A percentile compares a stretch with the other conserved stretches of the same genome.
These are phyloP conservation scores for Tephrocybe sp. DNA, from an alignment of 768 basidiomycete species.

Conservation along the genomic window DNA sequence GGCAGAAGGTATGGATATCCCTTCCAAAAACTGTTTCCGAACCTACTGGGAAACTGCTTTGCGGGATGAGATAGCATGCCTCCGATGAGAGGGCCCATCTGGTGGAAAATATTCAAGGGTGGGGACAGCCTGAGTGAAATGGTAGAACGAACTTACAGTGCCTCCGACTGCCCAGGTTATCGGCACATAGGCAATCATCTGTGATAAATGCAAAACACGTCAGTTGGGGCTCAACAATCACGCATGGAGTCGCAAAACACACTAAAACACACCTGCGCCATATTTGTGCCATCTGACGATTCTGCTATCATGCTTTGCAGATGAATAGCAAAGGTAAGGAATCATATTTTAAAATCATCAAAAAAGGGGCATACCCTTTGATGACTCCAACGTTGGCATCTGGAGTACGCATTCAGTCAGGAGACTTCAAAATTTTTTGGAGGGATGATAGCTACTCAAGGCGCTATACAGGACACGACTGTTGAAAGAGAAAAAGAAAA, in stretches of 20 bases:
- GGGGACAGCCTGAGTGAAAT: neutral
- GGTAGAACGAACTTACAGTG: constrained; percentile 7
- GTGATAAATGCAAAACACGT: neutral
- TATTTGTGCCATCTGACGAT: constrained; percentile 68
- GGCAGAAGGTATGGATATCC: constrained; percentile 65
- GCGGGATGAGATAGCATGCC: constrained; percentile 53
- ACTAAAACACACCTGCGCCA: constrained; percentile 44
- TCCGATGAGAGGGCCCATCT: constrained; percentile 29
- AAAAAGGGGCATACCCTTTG: constrained; percentile 39
- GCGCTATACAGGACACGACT: constrained; percentile 70
- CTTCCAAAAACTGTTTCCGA: constrained; percentile 45
- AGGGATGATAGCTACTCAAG: constrained; percentile 42
- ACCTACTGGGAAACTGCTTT: constrained; percentile 48
- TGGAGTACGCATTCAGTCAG: constrained; percentile 12
- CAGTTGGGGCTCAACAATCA: neutral
- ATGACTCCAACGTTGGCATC: constrained; percentile 69
- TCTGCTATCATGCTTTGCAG: constrained; percentile 60
- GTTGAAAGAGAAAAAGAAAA: constrained; percentile 4
- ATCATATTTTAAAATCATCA: neutral
- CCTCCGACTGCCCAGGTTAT: constrained; percentile 35
- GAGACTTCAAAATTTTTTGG: neutral
- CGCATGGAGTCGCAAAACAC: neutral
- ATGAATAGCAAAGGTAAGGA: neutral
- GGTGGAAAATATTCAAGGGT: neutral
- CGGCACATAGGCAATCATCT: constrained; percentile 68